Conservation (phyloP, 768 basidiomycete genomes). For the Leccinellum luteum region DNA sequence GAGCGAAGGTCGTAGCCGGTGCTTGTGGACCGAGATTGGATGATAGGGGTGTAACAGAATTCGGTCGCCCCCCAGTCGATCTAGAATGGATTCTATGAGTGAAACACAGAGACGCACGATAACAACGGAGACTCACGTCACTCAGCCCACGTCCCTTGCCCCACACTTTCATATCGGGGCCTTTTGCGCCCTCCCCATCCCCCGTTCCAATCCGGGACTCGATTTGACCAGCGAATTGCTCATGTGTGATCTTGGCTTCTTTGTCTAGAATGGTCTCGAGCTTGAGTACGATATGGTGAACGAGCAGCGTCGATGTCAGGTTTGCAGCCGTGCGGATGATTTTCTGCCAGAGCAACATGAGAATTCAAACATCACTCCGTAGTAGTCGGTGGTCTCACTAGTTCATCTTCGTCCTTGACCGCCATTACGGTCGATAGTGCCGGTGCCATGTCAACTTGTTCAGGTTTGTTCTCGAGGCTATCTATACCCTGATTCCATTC, state of each 20-base stretch:
- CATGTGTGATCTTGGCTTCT: slow-evolving; percentile 88
- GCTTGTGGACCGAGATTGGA: slow-evolving; percentile 85
- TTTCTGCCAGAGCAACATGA: slow-evolving; percentile 52
- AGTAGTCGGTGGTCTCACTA: slow-evolving; percentile 50
- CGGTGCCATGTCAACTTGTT: slow-evolving; percentile 74
- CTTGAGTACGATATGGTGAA: slow-evolving; percentile 82
- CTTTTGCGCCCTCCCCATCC: slow-evolving; percentile 57
- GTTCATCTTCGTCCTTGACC: slow-evolving; percentile 88
- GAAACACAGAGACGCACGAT: background rate
- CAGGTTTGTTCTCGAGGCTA: slow-evolving; percentile 57
- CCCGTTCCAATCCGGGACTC: slow-evolving; percentile 87
- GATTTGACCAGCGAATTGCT: slow-evolving; percentile 78
- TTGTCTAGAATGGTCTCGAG: slow-evolving; percentile 90
- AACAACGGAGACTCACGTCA: slow-evolving; percentile 52
- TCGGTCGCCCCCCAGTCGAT: slow-evolving; percentile 89
- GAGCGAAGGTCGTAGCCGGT: slow-evolving; percentile 86
- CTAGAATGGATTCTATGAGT: slow-evolving; percentile 37
- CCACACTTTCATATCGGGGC: slow-evolving; percentile 94
- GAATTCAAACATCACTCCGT: background rate
- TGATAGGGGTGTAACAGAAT: slow-evolving; percentile 93
- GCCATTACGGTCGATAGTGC: slow-evolving; percentile 79
- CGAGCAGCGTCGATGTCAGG: slow-evolving; percentile 82
- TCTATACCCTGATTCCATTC: slow-evolving; percentile 78
- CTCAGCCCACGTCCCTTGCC: slow-evolving; percentile 68
- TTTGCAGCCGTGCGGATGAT: slow-evolving; percentile 67